These are phyloP conservation scores for Melampsora americana DNA, from an alignment of 1,284 basidiomycete genomes.

Conservation along the genomic window DNA sequence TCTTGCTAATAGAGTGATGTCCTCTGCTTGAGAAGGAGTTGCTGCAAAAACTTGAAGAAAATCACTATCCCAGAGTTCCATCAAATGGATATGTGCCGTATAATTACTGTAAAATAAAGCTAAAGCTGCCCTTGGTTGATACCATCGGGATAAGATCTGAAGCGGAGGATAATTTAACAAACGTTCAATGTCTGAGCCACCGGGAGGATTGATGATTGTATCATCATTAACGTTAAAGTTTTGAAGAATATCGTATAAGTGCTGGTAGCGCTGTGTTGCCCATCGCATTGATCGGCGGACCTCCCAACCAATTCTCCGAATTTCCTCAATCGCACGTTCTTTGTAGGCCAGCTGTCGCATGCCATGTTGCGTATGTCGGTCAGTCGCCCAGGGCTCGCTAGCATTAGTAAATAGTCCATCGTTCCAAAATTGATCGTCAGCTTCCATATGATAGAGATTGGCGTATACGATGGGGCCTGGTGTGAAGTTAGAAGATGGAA, in stretches of 20 bases:
- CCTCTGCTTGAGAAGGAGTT: neutral
- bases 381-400: neutral
- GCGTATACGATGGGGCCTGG: neutral
- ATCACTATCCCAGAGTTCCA: neutral
- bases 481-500: too few species aligned
- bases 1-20: neutral
- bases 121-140: too few species aligned
- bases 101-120: too few species aligned
- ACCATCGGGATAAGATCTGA: too few species aligned
- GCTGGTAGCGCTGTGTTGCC: neutral
- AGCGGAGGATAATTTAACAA: too few species aligned
- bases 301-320: constrained; percentile 3
- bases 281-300: neutral
- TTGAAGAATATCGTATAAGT: neutral
- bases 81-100: too few species aligned
- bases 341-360: neutral
- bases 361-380: neutral
- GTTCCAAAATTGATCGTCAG: neutral
- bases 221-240: too few species aligned
- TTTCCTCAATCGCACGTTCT: neutral
- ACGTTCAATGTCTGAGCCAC: too few species aligned
- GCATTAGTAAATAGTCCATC: constrained; percentile 5
- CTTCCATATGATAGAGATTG: neutral
- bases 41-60: neutral
- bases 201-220: too few species aligned